phyloP scores from a whole-genome alignment of 177 flowering plant species.

The Vitis hybrid region DNA sequence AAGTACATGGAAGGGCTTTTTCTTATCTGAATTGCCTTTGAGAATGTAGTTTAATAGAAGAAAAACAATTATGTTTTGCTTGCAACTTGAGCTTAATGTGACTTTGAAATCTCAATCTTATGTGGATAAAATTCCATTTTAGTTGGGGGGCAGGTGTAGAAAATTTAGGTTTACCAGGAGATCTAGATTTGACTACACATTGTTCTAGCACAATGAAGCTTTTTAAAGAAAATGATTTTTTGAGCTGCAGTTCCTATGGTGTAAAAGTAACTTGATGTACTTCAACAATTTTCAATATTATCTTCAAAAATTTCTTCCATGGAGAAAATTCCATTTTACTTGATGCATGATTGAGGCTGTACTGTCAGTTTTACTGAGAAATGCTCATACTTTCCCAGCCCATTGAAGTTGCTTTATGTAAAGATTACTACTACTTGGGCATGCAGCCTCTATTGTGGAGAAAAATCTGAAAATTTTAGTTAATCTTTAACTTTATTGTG shows the following conservation, averaged over 20 bases:
- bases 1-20: not conserved
- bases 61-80: not conserved
- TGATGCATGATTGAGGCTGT: not conserved
- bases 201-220: too few species aligned
- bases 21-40: not conserved
- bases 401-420: not conserved
- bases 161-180: not conserved
- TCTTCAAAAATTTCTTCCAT: not conserved
- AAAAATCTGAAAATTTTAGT: too few species aligned
- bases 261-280: not conserved
- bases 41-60: not conserved
- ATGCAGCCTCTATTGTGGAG: too few species aligned
- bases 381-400: not conserved
- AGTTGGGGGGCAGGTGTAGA: constrained; percentile 1
- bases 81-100: not conserved
- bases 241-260: too few species aligned
- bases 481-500: too few species aligned
- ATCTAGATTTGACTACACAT: not conserved
- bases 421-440: too few species aligned
- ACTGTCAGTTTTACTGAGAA: not conserved
- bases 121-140: not conserved
- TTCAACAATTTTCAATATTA: not conserved
- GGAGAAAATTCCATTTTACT: not conserved
- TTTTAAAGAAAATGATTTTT: too few species aligned
- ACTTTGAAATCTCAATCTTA: not conserved